These are phyloP conservation scores for Nannochloris sp. DNA, from an alignment of 139 green algal species.

Conservation along the genomic window DNA sequence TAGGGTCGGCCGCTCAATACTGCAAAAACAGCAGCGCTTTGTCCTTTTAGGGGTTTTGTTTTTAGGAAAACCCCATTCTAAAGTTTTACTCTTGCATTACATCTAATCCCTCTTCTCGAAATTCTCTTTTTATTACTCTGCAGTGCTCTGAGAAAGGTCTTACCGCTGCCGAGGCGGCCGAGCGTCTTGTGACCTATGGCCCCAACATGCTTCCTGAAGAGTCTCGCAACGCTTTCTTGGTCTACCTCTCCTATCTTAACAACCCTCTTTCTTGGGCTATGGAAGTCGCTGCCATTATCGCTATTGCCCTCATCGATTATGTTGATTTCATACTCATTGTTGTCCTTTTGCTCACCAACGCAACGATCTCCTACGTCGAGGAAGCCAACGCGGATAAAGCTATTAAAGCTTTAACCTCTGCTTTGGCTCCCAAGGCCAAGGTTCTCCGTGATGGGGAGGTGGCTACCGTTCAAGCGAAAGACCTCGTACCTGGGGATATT, in stretches of 20 bases:
- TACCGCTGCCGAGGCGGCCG: slow-evolving; percentile 35
- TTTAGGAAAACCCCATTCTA: too few relatives aligned
- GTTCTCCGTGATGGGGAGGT: slow-evolving; percentile 47
- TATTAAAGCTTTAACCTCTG: slow-evolving; percentile 73
- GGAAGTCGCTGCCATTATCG: slow-evolving; percentile 75
- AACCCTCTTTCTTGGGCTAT: slow-evolving; percentile 82
- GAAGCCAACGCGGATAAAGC: slow-evolving; percentile 71
- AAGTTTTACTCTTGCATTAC: not conserved
- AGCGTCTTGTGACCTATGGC: slow-evolving; percentile 60
- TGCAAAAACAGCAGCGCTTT: too few relatives aligned
- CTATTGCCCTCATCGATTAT: slow-evolving; percentile 73
- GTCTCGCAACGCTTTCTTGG: slow-evolving; percentile 48
- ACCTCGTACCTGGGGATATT: slow-evolving; percentile 73
- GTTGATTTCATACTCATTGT: slow-evolving; percentile 66
- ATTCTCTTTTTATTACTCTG: not conserved
- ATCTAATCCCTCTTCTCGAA: not conserved
- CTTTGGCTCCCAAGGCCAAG: slow-evolving; percentile 64
- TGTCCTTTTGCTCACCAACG: slow-evolving; percentile 49
- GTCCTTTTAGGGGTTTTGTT: too few relatives aligned
- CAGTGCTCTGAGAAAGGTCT: slow-evolving; percentile 38
- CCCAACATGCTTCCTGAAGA: slow-evolving; percentile 74
- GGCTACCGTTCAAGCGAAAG: slow-evolving; percentile 40
- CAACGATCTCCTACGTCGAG: slow-evolving; percentile 68
- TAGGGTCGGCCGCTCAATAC: too few relatives aligned
- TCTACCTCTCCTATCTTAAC: slow-evolving; percentile 54